Evolutionary conservation across 345 rosid species (phyloP), one percentile per base, ranked within the genome.

Genomic region (Populus tremula): DNA sequence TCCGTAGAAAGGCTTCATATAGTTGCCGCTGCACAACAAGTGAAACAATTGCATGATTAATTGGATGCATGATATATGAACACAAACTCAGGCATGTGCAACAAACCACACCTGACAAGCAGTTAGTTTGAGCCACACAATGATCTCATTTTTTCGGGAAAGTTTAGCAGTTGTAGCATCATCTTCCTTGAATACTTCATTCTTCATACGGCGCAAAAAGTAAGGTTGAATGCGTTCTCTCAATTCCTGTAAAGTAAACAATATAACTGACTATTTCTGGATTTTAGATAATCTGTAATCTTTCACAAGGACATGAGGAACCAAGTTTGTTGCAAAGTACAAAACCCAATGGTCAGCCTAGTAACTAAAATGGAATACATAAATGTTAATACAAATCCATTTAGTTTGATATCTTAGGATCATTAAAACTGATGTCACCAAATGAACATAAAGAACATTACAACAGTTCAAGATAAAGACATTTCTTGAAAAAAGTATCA

Each of bases 201-300:
- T 91, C 86, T 96, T 96, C 78, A 93, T 81, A 64, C 99, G 97
- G 66, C 97, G 97, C 85, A 96, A 85, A 77, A 96, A 96, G 84
- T 87, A 96, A 53, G 99, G 98, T 78, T 93, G 93, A 84, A 96
- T 96, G 41, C 89, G 85, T 76, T 92, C 96, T 81, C 99, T 90
- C 71, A 93, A 87, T 78, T 96, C 97, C 99, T 96, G 76, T 69
- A 53, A 21, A 72, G 47, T 54, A 79, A 29, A 70, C 35, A 67
- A 65, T 62, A 64, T 16, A 1, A 23, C 25, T 56, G 27, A 56
- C 23, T n/a, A 56, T 56, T 56, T 56, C 27, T 38, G 70, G 18
- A 67, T 35, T 20, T 67, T 36, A 67, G 14, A 56, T 36, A 2
- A 36, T 36, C 43, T 21, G 45, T 35, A 38, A 67, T 67, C 12